phyloP scores from a whole-genome alignment of 2,329 filamentous ascomycete species.

The Lasiodiplodia hormozganensis region DNA sequence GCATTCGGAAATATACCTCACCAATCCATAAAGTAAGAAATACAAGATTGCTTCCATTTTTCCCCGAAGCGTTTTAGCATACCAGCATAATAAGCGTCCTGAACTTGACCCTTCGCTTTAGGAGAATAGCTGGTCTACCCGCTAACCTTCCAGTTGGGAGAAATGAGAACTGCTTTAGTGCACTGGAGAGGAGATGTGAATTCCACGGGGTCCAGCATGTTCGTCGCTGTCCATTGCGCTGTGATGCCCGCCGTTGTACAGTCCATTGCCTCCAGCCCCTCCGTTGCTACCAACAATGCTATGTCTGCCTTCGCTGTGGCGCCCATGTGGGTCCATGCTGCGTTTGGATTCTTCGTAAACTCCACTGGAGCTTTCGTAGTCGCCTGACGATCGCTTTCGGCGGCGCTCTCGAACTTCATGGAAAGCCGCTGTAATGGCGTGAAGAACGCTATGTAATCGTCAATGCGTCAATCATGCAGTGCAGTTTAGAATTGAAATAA shows the following conservation, averaged over 20 bases:
- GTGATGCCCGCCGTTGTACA: not conserved
- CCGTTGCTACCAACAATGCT: not conserved
- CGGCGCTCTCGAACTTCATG: conserved; percentile 44
- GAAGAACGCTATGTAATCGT: conserved; percentile 44
- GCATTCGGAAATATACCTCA: too few relatives aligned
- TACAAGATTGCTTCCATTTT: too few relatives aligned
- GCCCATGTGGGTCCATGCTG: not conserved
- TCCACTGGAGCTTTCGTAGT: not conserved
- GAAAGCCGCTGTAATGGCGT: conserved; percentile 52
- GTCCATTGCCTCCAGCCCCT: not conserved
- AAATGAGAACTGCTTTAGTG: too few relatives aligned
- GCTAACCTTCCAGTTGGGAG: too few relatives aligned
- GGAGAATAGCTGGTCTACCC: too few relatives aligned
- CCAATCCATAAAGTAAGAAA: too few relatives aligned
- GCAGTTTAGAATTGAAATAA: not conserved
- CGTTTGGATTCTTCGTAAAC: not conserved
- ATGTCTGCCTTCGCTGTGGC: not conserved
- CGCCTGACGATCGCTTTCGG: conserved; percentile 17
- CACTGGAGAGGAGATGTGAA: too few relatives aligned
- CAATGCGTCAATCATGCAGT: not conserved
- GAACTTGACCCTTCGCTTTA: too few relatives aligned
- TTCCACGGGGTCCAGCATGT: too few relatives aligned
- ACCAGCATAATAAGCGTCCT: too few relatives aligned
- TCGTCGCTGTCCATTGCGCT: too few relatives aligned
- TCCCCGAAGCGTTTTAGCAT: too few relatives aligned